These are phyloP conservation scores for Immersiella caudata DNA, from an alignment of 495 filamentous ascomycete species.

Conservation along the genomic window DNA sequence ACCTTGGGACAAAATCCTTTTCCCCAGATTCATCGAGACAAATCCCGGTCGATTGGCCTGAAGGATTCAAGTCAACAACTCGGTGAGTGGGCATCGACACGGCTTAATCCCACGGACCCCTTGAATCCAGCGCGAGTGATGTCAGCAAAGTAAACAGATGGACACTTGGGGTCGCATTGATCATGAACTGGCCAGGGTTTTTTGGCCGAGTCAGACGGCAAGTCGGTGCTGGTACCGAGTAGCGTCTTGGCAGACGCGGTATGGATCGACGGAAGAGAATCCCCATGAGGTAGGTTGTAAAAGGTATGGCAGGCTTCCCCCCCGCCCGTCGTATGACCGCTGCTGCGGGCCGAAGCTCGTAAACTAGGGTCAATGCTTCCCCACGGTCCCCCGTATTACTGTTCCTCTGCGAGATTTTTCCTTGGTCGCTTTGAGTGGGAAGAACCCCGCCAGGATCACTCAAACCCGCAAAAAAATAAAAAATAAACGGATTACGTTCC, in stretches of 20 bases:
- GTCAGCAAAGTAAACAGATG: no score
- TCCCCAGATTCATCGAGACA: no score
- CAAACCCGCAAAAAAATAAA: constrained; percentile 1
- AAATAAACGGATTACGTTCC: neutral
- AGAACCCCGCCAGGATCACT: neutral
- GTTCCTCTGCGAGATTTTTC: neutral
- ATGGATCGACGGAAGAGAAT: neutral
- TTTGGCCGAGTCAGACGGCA: neutral
- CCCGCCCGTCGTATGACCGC: neutral
- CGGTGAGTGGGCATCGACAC: no score
- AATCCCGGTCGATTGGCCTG: no score
- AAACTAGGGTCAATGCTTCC: neutral
- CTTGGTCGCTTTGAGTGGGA: neutral
- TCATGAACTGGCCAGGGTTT: neutral
- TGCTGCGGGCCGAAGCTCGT: neutral
- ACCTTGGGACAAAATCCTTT: no score
- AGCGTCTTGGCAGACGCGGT: neutral
- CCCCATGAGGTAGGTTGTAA: neutral
- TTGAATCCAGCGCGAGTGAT: no score
- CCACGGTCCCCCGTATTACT: neutral
- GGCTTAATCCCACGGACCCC: no score
- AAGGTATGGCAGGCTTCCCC: neutral
- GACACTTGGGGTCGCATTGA: no score
- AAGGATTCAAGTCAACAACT: no score
- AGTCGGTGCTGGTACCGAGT: neutral